Percentiles rank a stretch among this genome's conserved stretches.
Conservation (phyloP, 164 flowering plant genomes). For the Sedum album region DNA sequence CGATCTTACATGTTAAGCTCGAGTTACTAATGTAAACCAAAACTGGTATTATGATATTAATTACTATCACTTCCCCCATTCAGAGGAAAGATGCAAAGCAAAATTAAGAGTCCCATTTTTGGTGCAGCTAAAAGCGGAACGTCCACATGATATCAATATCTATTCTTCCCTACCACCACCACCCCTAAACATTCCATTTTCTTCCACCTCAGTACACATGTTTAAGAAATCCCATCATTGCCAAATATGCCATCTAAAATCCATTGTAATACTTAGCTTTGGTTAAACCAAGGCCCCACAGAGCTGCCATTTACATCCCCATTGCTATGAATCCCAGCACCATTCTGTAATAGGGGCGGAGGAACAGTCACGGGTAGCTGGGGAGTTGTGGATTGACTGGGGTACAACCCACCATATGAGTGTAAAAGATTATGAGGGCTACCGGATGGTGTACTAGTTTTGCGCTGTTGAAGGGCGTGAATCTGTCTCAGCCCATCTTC, state of each 20-base stretch:
- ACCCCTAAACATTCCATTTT: background rate
- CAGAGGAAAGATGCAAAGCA: slow-evolving; percentile 1
- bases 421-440: slow-evolving; percentile 52
- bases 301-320: slow-evolving; percentile 79
- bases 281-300: slow-evolving; percentile 76
- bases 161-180: background rate
- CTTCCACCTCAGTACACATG: no score
- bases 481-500: slow-evolving; percentile 93
- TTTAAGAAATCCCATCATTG: background rate
- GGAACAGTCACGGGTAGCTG: slow-evolving; percentile 59
- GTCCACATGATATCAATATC: background rate
- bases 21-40: background rate
- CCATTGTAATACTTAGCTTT: background rate
- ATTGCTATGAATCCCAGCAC: slow-evolving; percentile 63
- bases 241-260: background rate
- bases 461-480: slow-evolving; percentile 68
- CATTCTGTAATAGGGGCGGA: slow-evolving; percentile 51
- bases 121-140: background rate
- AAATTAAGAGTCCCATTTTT: background rate
- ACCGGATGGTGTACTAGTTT: slow-evolving; percentile 42
- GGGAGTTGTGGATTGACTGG: slow-evolving; percentile 32
- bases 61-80: background rate
- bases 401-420: slow-evolving; percentile 50
- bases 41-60: background rate
- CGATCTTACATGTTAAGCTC: background rate